Percentiles rank a stretch among this genome's conserved stretches.
These are phyloP conservation scores for Anisodus acutangulus DNA, from an alignment of 257 asterid species.

Conservation along the genomic window DNA sequence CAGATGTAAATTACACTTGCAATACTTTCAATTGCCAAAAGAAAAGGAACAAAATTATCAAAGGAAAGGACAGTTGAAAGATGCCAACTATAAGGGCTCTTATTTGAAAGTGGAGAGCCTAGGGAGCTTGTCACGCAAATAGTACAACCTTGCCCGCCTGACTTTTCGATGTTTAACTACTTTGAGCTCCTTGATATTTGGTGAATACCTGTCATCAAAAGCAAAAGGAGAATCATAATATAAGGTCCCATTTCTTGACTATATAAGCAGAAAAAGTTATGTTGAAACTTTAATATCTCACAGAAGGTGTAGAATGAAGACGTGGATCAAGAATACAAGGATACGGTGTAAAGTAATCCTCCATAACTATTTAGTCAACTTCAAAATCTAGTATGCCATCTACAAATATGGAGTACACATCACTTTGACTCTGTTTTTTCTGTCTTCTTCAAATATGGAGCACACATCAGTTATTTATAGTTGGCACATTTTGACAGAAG, in stretches of 20 bases:
- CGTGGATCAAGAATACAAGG: background rate
- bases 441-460: too few species aligned
- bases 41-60: slow-evolving; percentile 4
- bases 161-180: slow-evolving; percentile 88
- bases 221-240: background rate
- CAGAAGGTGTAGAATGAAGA: background rate
- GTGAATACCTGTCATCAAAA: slow-evolving; percentile 73
- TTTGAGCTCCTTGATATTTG: slow-evolving; percentile 75
- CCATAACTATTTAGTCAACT: background rate
- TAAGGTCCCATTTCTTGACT: too few species aligned
- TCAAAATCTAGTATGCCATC: background rate
- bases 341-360: background rate
- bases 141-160: slow-evolving; percentile 82
- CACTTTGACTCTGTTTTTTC: background rate
- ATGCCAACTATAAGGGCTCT: slow-evolving; percentile 23
- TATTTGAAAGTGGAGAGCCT: slow-evolving; percentile 93
- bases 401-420: background rate
- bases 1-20: background rate
- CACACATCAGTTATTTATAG: too few species aligned
- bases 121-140: slow-evolving; percentile 91
- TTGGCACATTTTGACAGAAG: background rate
- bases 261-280: background rate
- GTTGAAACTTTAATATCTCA: background rate
- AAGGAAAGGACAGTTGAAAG: background rate
- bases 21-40: background rate